A percentile compares a stretch with the other conserved stretches of the same genome.
Conservation (phyloP, 2,329 filamentous ascomycete species). For the Cytospora piceae region DNA sequence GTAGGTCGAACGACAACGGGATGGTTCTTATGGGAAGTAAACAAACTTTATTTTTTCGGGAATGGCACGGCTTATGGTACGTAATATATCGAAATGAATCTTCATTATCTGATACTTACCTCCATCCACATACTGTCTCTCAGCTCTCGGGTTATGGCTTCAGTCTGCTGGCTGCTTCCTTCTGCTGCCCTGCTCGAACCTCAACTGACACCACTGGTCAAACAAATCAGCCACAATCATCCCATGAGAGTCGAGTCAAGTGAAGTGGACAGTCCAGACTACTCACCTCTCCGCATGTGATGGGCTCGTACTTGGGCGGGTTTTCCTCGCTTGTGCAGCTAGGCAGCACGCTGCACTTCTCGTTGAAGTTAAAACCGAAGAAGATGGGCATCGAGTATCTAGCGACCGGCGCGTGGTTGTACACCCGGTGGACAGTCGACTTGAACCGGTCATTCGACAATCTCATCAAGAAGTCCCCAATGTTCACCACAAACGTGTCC, state of each 20-base stretch:
- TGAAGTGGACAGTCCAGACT: slow-evolving; percentile 36
- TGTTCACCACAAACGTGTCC: slow-evolving; percentile 55
- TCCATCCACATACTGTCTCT: background rate
- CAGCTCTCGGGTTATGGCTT: background rate
- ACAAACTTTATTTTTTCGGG: no score
- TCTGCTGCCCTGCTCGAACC: slow-evolving; percentile 36
- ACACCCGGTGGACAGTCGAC: slow-evolving; percentile 53
- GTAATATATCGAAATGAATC: no score
- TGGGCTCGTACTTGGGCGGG: slow-evolving; percentile 54
- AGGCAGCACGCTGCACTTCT: slow-evolving; percentile 51
- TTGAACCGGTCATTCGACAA: slow-evolving; percentile 54
- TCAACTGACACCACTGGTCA: slow-evolving; percentile 37
- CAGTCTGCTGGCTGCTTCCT: slow-evolving; percentile 10
- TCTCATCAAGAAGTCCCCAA: slow-evolving; percentile 57
- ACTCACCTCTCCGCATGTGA: slow-evolving; percentile 50
- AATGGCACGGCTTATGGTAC: no score
- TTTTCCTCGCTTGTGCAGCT: slow-evolving; percentile 51
- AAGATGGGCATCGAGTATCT: slow-evolving; percentile 61
- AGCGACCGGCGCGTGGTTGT: slow-evolving; percentile 45
- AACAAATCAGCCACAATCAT: background rate
- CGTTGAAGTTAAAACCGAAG: slow-evolving; percentile 58
- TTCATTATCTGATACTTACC: no score
- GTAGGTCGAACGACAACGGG: no score
- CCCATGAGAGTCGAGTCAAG: background rate
- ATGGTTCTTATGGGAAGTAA: no score